Evolutionary conservation across 2,329 filamentous ascomycete genomes (phyloP).

Genomic region (Elsinoe australis): DNA sequence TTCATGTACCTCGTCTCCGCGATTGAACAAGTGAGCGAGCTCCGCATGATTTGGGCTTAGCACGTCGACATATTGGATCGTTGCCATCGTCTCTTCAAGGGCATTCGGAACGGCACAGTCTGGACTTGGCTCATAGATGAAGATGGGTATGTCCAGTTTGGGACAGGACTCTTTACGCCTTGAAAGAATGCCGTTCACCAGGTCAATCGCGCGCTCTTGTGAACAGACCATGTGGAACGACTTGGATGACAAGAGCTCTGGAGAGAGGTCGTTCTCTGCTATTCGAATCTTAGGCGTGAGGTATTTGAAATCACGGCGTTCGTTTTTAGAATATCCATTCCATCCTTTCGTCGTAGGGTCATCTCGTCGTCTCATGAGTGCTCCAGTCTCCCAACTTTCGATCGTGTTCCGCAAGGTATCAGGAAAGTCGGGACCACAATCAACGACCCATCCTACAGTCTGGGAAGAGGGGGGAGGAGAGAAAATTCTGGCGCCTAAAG

Average conservation of each 20-base stretch:
- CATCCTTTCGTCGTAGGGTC: constrained; percentile 81
- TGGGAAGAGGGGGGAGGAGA: constrained; percentile 63
- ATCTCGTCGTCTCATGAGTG: constrained; percentile 57
- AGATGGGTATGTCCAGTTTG: constrained; percentile 49
- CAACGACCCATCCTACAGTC: constrained; percentile 81
- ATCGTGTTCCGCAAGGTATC: constrained; percentile 55
- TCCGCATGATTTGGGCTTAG: constrained; percentile 80
- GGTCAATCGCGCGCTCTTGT: constrained; percentile 64
- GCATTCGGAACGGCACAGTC: constrained; percentile 71
- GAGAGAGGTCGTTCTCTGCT: constrained; percentile 61
- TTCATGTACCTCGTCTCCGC: constrained; percentile 32
- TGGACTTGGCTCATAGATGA: constrained; percentile 94
- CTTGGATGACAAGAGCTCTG: constrained; percentile 59
- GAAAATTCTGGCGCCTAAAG: constrained; percentile 80
- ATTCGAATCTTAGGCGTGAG: constrained; percentile 78
- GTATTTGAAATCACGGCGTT: constrained; percentile 63
- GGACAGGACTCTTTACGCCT: constrained; percentile 39
- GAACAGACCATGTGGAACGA: constrained; percentile 87
- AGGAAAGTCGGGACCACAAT: constrained; percentile 84
- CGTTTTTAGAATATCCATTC: constrained; percentile 71
- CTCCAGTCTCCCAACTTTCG: constrained; percentile 66
- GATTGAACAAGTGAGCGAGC: constrained; percentile 75
- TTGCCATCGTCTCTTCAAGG: constrained; percentile 45
- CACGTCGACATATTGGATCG: constrained; percentile 49
- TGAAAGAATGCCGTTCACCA: constrained; percentile 62